Evolutionary conservation across 169 alveolate species (phyloP).

Genomic region (Cryptosporidium muris): DNA sequence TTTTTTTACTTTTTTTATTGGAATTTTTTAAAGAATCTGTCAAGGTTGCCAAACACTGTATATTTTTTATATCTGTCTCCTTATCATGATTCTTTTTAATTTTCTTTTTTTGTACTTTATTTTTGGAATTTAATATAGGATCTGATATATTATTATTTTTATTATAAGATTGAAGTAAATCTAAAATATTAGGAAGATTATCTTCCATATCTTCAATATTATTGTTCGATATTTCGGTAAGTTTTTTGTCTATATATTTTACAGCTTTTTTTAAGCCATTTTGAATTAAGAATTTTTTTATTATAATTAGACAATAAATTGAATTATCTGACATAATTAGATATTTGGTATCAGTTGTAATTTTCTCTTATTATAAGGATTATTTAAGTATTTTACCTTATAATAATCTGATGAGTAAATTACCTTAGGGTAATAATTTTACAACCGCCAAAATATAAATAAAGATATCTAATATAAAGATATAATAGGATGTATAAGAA

Average conservation of each 20-base stretch:
- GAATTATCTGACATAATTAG: too few relatives aligned
- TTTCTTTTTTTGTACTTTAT: neutral
- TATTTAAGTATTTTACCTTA: neutral
- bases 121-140: neutral
- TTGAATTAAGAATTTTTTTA: slow-evolving; percentile 7
- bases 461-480: too few relatives aligned
- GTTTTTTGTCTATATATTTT: slow-evolving; percentile 27
- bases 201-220: neutral
- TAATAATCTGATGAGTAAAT: neutral
- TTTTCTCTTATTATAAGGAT: slow-evolving; percentile 2
- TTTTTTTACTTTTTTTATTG: neutral
- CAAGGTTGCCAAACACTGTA: too few relatives aligned
- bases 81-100: neutral
- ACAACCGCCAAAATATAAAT: neutral
- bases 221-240: slow-evolving; percentile 16
- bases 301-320: too few relatives aligned
- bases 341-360: neutral
- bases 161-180: neutral
- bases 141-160: neutral
- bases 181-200: slow-evolving; percentile 19
- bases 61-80: neutral
- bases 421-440: neutral
- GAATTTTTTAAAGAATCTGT: too few relatives aligned
- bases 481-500: too few relatives aligned
- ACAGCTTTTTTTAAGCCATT: slow-evolving; percentile 30